These are phyloP conservation scores for Perilla frutescens DNA, from an alignment of 257 asterid species.

Conservation along the genomic window DNA sequence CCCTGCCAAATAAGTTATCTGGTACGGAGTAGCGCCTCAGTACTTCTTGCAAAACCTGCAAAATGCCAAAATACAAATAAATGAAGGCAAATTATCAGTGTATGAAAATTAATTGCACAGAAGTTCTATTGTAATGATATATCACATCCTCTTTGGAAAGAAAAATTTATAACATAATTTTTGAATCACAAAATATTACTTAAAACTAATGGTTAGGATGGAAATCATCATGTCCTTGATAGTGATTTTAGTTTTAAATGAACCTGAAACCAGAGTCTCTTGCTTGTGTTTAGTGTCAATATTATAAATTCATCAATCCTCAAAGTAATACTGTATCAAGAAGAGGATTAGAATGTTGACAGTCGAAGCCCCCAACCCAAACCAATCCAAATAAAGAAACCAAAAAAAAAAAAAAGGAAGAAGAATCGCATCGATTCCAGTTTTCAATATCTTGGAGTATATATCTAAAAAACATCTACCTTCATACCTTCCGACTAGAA, in stretches of 20 bases:
- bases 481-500: conserved; percentile 89
- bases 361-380: no score
- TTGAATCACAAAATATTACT: background rate
- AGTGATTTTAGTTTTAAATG: conserved; percentile 11
- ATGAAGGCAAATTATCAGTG: background rate
- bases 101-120: background rate
- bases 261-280: background rate
- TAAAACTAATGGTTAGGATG: background rate
- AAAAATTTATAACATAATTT: background rate
- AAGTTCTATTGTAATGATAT: conserved; percentile 1
- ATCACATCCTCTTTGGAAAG: background rate
- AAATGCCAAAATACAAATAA: conserved; percentile 30
- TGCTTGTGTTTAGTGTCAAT: conserved; percentile 14
- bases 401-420: background rate
- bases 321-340: conserved; percentile 13
- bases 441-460: conserved; percentile 6
- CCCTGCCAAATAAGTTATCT: conserved; percentile 78
- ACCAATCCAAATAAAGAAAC: conserved; percentile 4
- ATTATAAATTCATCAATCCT: conserved; percentile 10
- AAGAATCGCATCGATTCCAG: background rate
- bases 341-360: background rate
- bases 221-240: background rate
- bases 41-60: conserved; percentile 96
- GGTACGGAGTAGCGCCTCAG: conserved; percentile 75
- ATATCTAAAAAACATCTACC: conserved; percentile 16